Percentiles rank a stretch among this genome's conserved stretches.
Conservation (phyloP, 257 asterid genomes). For the Mitragyna speciosa region DNA sequence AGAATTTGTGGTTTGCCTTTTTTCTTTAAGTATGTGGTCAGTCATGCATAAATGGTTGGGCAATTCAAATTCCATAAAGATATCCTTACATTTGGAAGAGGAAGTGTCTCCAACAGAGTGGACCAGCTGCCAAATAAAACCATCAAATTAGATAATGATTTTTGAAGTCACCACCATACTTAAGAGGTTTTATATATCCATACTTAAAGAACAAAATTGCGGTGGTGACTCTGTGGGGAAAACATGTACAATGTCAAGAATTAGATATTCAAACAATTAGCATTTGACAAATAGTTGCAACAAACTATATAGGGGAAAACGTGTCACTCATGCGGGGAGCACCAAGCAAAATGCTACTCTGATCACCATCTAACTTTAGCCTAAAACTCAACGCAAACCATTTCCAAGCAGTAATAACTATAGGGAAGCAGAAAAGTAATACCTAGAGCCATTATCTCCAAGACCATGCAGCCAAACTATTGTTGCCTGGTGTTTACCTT, state of each 20-base stretch:
- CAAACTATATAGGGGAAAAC: background rate
- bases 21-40: background rate
- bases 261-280: background rate
- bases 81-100: conserved; percentile 80
- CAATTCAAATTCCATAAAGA: conserved; percentile 1
- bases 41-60: background rate
- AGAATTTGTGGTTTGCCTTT: background rate
- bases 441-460: conserved; percentile 85
- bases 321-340: background rate
- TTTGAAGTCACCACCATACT: conserved; percentile 20
- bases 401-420: background rate
- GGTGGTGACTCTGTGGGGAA: background rate
- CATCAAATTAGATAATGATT: conserved; percentile 25
- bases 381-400: background rate
- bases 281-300: background rate
- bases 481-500: conserved; percentile 85
- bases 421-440: conserved; percentile 14
- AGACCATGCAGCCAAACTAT: conserved; percentile 90
- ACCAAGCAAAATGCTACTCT: background rate
- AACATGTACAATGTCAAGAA: background rate
- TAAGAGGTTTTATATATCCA: conserved; percentile 5
- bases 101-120: conserved; percentile 78
- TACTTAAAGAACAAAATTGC: background rate
- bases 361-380: background rate
- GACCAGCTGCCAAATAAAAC: conserved; percentile 76